Evolutionary conservation across 2,329 filamentous ascomycete species (phyloP), one percentile per base, ranked within the genome.

Genomic region (Clonostachys rosea): DNA sequence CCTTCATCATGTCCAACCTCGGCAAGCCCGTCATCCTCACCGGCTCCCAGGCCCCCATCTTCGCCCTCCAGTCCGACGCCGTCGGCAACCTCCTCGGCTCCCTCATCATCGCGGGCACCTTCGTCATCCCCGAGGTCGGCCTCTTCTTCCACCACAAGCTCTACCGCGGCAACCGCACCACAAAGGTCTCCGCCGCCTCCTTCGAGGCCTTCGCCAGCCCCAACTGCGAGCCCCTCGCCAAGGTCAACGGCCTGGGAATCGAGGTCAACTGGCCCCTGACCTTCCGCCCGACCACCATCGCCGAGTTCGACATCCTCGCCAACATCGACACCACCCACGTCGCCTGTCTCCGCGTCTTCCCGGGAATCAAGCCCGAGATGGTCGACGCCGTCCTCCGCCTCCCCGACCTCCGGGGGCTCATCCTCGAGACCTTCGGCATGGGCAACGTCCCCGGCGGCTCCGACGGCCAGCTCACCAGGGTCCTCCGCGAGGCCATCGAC

Each of bases 141-240:
- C 77, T 96, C 35, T 96, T 95, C 73, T 96, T 96, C 75, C 89
- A 94, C 67, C 88, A 95, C 70, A 89, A 85, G 55, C 79, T 96
- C 17, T 95, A 91, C 69, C 83, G 91, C 24, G 91, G 91, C 14
- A 96, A 95, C 67, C 77, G 91, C 50, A 84, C 88, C 10, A 94
- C 89, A 52, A 96, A 96, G 66, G 83, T 95, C 34, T 91, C 89
- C 13, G 88, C 91, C 6, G 89, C 87, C 49, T 83, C 88, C 46
- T 96, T 95, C 62, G 84, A 89, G 48, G 91, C 90, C 7, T 96
- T 96, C 64, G 86, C 84, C 49, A 90, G 86, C 42, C 91, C 91
- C n/a, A 96, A 96, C 64, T 82, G 83, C 55, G 80, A 86, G 34
- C 89, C 91, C 4, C 73, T 96, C 47, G 91, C 90, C 39, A 84